These are phyloP conservation scores for Alternaria viburni DNA, from an alignment of 2,329 filamentous ascomycete genomes.

Conservation along the genomic window DNA sequence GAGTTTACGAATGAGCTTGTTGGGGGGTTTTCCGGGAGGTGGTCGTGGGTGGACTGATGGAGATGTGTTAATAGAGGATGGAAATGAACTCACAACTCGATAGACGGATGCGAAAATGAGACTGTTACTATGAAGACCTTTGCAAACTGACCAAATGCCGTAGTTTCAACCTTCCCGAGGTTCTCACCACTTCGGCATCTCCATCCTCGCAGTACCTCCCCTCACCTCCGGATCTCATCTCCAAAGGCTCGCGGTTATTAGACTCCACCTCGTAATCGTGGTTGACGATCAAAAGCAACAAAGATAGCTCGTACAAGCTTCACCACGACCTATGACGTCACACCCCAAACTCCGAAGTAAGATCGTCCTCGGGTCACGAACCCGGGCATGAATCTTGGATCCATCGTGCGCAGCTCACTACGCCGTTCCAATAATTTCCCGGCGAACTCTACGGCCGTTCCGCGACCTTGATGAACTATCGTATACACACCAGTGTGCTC, in stretches of 20 bases:
- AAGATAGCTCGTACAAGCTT: not conserved
- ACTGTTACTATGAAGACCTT: no score
- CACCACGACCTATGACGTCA: not conserved
- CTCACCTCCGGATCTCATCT: not conserved
- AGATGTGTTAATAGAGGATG: no score
- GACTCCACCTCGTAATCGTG: not conserved
- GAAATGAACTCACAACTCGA: no score
- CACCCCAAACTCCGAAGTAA: not conserved
- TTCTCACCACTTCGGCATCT: not conserved
- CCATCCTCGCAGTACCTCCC: not conserved
- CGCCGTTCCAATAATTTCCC: not conserved
- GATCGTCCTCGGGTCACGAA: not conserved
- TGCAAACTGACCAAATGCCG: no score
- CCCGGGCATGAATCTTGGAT: not conserved
- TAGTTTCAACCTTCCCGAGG: no score
- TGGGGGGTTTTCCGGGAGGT: not conserved
- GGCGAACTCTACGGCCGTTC: not conserved
- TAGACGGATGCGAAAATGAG: no score
- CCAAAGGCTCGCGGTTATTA: not conserved
- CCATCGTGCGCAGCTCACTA: not conserved
- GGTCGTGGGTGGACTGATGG: not conserved
- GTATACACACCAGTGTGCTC: not conserved
- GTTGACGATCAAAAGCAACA: not conserved
- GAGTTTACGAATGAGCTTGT: not conserved
- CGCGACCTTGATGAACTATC: not conserved